Evolutionary conservation across 208 protist genomes (phyloP), one percentile per base, ranked within the genome.

Genomic region (Trypanosoma congolense): DNA sequence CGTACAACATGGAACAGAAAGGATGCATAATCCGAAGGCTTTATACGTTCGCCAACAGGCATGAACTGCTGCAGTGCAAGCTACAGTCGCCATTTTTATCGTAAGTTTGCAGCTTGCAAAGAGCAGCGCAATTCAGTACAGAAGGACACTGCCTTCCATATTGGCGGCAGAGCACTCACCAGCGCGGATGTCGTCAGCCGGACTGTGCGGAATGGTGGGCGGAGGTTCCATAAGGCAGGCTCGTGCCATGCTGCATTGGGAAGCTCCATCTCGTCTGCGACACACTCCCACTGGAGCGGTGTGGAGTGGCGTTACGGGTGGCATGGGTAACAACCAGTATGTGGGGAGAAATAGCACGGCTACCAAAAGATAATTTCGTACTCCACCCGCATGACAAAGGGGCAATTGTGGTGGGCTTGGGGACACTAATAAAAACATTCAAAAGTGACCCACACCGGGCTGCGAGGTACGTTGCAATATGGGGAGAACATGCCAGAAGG

Each of bases 391-490:
- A 57, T 31, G 26, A 43, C 21, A 10, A 10, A 46, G 52, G 29
- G 3, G 36, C 31, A 1, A 43, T 25, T n/a, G 26, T 46, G 12
- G 22, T 57, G 24, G 24, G 46, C 26, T 43, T 31, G 12, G 52
- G 52, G 2, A 38, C 19, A 12, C n/a, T 57, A 9, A 31, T 18
- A 29, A 57, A 57, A 24, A 46, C 52, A 4, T 33, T 33, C 21
- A 57, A 57, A 30, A 57, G 3, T 38, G 52, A 57, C 22, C 31
- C 52, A 2, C 52, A 29, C 35, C 43, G 52, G 24, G 52, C 52
- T 12, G 52, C 52, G 24, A 43, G 40, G 35, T 22, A 47, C 21
- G 33, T 28, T 5, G 10, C 19, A 18, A 57, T 57, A 10, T 25
- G 24, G 18, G 52, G n/a, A 19, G 38, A 26, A 12, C 5, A 47